A percentile compares a stretch with the other conserved stretches of the same genome.
phyloP scores from a whole-genome alignment of 1,284 basidiomycete species.

The Tilletia indica region DNA sequence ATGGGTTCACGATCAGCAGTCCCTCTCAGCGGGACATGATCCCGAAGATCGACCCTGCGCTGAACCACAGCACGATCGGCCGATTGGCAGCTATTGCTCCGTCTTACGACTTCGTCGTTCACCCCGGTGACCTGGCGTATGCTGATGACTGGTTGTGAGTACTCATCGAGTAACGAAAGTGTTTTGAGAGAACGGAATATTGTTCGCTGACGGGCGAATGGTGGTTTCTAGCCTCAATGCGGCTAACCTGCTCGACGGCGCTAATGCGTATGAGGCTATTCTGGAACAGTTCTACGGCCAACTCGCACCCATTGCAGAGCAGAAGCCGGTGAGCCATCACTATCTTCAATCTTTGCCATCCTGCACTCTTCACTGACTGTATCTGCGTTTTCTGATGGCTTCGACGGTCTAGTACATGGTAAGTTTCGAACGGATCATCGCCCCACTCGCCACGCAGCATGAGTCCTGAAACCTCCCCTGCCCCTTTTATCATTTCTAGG shows the following conservation, averaged over 20 bases:
- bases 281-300: slow-evolving; percentile 56
- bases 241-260: slow-evolving; percentile 38
- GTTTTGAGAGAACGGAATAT: too few species aligned
- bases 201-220: too few species aligned
- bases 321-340: slow-evolving; percentile 27
- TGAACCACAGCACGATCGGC: slow-evolving; percentile 26
- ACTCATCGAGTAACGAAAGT: background rate
- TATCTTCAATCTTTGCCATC: too few species aligned
- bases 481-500: too few species aligned
- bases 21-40: slow-evolving; percentile 19
- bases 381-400: too few species aligned
- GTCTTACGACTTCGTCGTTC: slow-evolving; percentile 22
- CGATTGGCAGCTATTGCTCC: slow-evolving; percentile 15
- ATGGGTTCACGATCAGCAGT: slow-evolving; percentile 20
- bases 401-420: slow-evolving; percentile 32
- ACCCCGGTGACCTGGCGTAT: slow-evolving; percentile 55
- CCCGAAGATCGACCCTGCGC: slow-evolving; percentile 20
- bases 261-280: slow-evolving; percentile 47
- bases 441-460: background rate
- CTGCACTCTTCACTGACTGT: too few species aligned
- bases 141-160: slow-evolving; percentile 53
- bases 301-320: slow-evolving; percentile 46
- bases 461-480: background rate
- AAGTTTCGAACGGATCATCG: slow-evolving; percentile 29
- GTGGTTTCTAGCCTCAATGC: slow-evolving; percentile 23